Evolutionary conservation across 495 filamentous ascomycete genomes (phyloP).

Genomic region (Penicillium soppii): DNA sequence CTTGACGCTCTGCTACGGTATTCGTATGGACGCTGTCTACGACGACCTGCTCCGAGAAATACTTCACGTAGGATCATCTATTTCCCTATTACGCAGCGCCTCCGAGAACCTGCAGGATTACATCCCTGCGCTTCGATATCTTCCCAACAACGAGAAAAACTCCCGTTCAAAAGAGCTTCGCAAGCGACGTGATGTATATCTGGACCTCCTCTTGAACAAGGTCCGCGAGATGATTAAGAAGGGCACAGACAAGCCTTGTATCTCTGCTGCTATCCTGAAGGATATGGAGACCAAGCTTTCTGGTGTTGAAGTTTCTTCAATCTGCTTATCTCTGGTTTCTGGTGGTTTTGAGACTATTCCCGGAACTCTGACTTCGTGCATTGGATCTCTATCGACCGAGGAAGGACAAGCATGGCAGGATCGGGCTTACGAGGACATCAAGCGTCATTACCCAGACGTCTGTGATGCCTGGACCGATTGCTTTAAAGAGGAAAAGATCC

Average conservation of each 20-base stretch:
- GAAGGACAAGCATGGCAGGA: constrained; percentile 52
- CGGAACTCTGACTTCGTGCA: constrained; percentile 45
- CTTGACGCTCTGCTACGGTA: constrained; percentile 53
- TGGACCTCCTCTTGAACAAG: constrained; percentile 46
- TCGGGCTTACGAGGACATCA: constrained; percentile 54
- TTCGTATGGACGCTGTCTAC: constrained; percentile 52
- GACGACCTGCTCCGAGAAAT: constrained; percentile 51
- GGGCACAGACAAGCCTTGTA: constrained; percentile 53
- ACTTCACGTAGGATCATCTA: constrained; percentile 48
- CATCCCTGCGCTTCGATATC: constrained; percentile 44
- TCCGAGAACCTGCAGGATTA: constrained; percentile 55
- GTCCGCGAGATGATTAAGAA: constrained; percentile 48
- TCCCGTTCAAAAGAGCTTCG: constrained; percentile 44
- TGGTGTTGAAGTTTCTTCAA: constrained; percentile 49
- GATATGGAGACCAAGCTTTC: constrained; percentile 49
- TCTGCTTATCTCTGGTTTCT: constrained; percentile 51
- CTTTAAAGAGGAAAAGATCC: constrained; percentile 47
- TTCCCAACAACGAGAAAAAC: constrained; percentile 51
- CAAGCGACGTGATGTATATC: constrained; percentile 43
- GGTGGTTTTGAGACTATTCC: constrained; percentile 55
- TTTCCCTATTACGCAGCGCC: constrained; percentile 47
- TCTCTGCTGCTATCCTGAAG: constrained; percentile 50
- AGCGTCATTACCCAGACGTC: constrained; percentile 43
- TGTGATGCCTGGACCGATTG: constrained; percentile 48
- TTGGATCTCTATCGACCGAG: constrained; percentile 46